Evolutionary conservation across 805 yeast genomes (phyloP).

Genomic region (Wilhelminamyces savonicus): DNA sequence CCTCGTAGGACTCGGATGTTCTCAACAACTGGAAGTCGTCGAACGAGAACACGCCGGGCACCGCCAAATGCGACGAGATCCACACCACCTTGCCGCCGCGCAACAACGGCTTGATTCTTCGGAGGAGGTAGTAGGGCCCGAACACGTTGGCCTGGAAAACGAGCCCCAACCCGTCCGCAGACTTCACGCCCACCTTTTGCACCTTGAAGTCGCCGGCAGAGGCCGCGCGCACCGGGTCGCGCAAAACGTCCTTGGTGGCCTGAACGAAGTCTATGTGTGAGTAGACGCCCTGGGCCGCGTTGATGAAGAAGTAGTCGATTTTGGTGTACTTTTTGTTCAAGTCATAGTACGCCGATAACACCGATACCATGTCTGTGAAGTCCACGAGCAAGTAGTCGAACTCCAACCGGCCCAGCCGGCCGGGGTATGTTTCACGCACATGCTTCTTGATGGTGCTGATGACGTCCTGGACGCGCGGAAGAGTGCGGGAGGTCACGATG

Average conservation of each 20-base stretch:
- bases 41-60: conserved; percentile 64
- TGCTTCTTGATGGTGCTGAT: conserved; percentile 43
- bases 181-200: conserved; percentile 71
- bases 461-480: conserved; percentile 76
- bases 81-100: conserved; percentile 68
- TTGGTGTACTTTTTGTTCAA: conserved; percentile 55
- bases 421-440: conserved; percentile 15
- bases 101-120: conserved; percentile 54
- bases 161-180: conserved; percentile 75
- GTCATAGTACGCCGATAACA: conserved; percentile 68
- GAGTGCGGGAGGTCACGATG: conserved; percentile 83
- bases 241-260: conserved; percentile 62
- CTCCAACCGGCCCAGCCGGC: conserved; percentile 55
- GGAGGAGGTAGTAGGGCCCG: conserved; percentile 85
- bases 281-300: conserved; percentile 87
- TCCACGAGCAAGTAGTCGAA: conserved; percentile 89
- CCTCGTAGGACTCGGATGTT: conserved; percentile 74
- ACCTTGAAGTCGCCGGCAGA: conserved; percentile 83
- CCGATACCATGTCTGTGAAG: conserved; percentile 82
- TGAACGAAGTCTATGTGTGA: conserved; percentile 81
- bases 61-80: conserved; percentile 82
- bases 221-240: conserved; percentile 72
- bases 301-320: conserved; percentile 75
- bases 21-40: conserved; percentile 68
- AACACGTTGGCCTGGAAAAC: conserved; percentile 96